These are phyloP conservation scores for Macadamia tetraphylla DNA, from an alignment of 164 flowering plant species.

Conservation along the genomic window DNA sequence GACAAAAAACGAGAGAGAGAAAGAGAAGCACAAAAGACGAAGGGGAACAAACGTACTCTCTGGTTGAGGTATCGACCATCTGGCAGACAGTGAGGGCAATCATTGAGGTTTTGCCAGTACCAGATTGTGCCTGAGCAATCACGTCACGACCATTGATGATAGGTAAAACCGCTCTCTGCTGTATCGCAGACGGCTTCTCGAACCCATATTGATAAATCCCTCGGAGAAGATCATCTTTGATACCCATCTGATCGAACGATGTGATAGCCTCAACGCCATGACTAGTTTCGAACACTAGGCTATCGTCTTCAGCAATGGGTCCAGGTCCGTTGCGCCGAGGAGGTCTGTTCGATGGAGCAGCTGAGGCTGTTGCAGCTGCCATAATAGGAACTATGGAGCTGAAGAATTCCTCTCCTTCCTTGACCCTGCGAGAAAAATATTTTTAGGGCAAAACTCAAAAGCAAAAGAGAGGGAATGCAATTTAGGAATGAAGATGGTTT, in stretches of 20 bases:
- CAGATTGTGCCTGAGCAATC: conserved; percentile 94
- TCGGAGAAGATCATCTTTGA: conserved; percentile 68
- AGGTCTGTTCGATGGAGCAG: conserved; percentile 3
- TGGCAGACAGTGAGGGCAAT: conserved; percentile 93
- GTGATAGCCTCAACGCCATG: conserved; percentile 65
- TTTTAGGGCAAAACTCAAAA: too few relatives aligned
- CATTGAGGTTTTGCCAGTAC: conserved; percentile 97
- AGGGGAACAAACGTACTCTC: conserved; percentile 46
- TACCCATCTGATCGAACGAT: conserved; percentile 83
- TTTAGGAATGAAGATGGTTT: too few relatives aligned
- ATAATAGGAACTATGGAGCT: neutral
- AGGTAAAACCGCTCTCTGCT: conserved; percentile 86
- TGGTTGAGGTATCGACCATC: conserved; percentile 54
- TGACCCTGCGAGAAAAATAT: too few relatives aligned
- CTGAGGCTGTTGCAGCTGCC: conserved; percentile 5
- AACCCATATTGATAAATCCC: conserved; percentile 82
- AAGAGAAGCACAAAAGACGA: neutral
- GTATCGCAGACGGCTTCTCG: conserved; percentile 94
- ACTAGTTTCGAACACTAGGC: conserved; percentile 69
- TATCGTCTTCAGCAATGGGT: conserved; percentile 37
- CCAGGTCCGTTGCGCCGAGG: conserved; percentile 5
- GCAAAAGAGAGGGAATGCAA: too few relatives aligned
- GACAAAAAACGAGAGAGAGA: neutral
- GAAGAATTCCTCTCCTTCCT: too few relatives aligned
- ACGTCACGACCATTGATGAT: conserved; percentile 86